Percentiles rank a stretch among this genome's conserved stretches.
Conservation (phyloP, 2,329 filamentous ascomycete species). For the Penicillium digitatum region DNA sequence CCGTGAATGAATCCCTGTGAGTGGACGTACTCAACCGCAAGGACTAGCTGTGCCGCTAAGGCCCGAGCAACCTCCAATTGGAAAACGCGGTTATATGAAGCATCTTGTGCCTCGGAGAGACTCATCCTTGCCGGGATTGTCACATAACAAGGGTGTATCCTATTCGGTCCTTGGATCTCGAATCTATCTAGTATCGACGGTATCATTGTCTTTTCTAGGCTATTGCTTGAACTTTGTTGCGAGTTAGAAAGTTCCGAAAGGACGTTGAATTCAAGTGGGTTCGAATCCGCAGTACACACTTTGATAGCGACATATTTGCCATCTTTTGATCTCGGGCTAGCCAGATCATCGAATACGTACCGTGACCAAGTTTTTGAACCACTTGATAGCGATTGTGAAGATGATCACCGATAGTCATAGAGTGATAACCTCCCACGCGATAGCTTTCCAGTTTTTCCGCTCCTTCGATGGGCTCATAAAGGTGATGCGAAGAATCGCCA, state of each 20-base stretch:
- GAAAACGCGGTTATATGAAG: conserved; percentile 15
- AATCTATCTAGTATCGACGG: conserved; percentile 15
- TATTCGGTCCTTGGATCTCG: conserved; percentile 14
- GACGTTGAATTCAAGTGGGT: conserved; percentile 15
- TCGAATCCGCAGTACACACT: conserved; percentile 24
- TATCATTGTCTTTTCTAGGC: conserved; percentile 6
- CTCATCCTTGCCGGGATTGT: conserved; percentile 17
- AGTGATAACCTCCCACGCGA: conserved; percentile 28
- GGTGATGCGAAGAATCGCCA: not conserved
- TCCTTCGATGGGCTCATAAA: conserved; percentile 15
- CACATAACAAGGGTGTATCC: conserved; percentile 13
- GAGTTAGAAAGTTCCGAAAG: conserved; percentile 5
- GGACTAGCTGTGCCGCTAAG: conserved; percentile 19
- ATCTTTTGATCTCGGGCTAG: conserved; percentile 25
- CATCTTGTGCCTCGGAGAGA: conserved; percentile 14
- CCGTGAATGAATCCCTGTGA: conserved; percentile 33
- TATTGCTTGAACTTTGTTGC: not conserved
- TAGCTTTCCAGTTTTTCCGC: conserved; percentile 26
- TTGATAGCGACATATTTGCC: conserved; percentile 28
- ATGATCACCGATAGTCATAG: conserved; percentile 27
- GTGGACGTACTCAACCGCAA: conserved; percentile 24
- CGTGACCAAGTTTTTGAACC: conserved; percentile 42
- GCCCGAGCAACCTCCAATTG: conserved; percentile 13
- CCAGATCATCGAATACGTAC: conserved; percentile 36
- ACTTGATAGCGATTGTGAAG: conserved; percentile 37